Base-by-base conservation (phyloP, 805 yeast genomes). In the Komagataella pseudopastoris region DNA sequence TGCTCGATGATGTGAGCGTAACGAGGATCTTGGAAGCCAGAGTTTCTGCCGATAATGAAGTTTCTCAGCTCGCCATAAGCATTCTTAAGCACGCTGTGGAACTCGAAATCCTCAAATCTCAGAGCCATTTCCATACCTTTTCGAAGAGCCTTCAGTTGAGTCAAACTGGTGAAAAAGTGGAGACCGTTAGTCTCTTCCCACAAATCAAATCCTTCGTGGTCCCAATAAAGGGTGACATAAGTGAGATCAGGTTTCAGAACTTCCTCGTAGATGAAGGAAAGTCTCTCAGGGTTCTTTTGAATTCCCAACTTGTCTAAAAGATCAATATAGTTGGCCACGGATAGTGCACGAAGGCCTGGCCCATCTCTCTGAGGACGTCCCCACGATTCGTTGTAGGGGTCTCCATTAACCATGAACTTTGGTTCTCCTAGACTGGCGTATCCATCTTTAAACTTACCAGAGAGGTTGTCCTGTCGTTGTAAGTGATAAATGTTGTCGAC, bases 331-430 rank as follows among this genome's bases (percentile, higher is more conserved):
- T 75, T 75, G 44, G 77, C 64, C 20, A 83, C 72, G 1, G 96
- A 75, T 52, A 83, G 74, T 8, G 81, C 74, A 58, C 97, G 74
- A 52, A 91, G 71, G 1, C 95, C 90, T 0, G 98, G 96, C 0
- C 98, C 98, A 64, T 91, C 98, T 54, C 88, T 76, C 66, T 91
- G 98, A 1, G 98, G 98, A 58, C 98, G 73, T 2, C 98, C 98
- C 98, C 98, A 91, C 43, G 70, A 63, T 2, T 69, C 81, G 5
- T 64, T 63, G 59, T 85, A 91, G 1, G 85, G 71, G 0, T 78
- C 59, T 22, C 84, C 82, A 61, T 88, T 77, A 3, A 81, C 78
- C 62, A 74, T 63, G 61, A 85, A 91, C 64, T 91, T 91, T 6
- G 98, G 97, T 63, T 91, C 98, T 2, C 97, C 98, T 39, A 90